These are phyloP conservation scores for Arthroderma sp. DNA, from an alignment of 2,329 filamentous ascomycete genomes.

Conservation along the genomic window DNA sequence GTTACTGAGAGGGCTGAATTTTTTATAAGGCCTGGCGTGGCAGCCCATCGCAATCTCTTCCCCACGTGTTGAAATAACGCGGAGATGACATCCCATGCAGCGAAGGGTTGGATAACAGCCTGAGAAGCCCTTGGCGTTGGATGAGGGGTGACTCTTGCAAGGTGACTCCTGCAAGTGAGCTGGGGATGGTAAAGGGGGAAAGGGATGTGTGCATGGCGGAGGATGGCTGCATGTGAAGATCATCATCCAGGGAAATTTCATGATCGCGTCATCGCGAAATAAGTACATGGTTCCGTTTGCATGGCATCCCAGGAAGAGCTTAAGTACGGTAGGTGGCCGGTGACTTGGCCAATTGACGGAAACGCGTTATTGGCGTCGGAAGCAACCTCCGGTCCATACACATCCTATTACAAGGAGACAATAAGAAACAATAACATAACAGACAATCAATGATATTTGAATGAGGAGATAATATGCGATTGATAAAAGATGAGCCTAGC, in stretches of 20 bases:
- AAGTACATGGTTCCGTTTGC: not conserved
- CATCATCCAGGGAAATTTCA: not conserved
- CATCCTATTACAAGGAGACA: not conserved
- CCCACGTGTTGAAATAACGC: not conserved
- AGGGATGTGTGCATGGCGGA: not conserved
- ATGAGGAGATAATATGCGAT: not conserved
- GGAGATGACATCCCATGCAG: not conserved
- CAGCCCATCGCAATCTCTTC: not conserved
- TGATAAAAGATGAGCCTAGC: not conserved
- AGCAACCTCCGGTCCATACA: not conserved
- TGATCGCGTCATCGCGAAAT: constrained; percentile 1
- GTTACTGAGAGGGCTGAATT: not conserved
- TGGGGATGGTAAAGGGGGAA: not conserved
- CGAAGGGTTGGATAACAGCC: not conserved
- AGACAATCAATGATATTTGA: not conserved
- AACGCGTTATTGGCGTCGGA: not conserved
- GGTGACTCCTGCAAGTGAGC: not conserved
- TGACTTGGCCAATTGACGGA: not conserved
- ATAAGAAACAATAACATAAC: not conserved
- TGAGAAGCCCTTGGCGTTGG: not conserved
- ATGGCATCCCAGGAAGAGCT: not conserved
- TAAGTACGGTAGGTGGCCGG: not conserved
- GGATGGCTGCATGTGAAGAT: constrained; percentile 1
- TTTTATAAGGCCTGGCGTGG: not conserved
- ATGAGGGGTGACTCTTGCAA: not conserved